phyloP scores from a whole-genome alignment of 306 rosid species.

The Carpinus fangiana region DNA sequence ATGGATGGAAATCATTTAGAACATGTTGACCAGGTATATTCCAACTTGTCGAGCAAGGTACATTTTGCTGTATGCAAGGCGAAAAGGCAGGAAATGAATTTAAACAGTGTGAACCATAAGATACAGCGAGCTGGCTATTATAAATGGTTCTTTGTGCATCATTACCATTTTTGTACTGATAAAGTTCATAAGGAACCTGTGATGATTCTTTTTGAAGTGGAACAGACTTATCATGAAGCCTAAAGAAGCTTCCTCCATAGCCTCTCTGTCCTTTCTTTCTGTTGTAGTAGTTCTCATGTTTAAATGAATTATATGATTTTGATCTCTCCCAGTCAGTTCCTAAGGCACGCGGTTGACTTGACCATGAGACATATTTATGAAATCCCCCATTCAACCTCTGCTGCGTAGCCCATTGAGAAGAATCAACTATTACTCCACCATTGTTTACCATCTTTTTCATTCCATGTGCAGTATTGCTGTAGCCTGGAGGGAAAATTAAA shows the following conservation, averaged over 20 bases:
- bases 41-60: not conserved
- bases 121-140: conserved; percentile 5
- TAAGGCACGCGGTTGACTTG: not conserved
- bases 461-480: not conserved
- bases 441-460: not conserved
- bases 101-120: not conserved
- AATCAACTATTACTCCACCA: not conserved
- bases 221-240: conserved; percentile 1
- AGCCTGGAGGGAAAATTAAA: not conserved
- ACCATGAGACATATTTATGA: not conserved
- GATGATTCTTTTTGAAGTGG: not conserved
- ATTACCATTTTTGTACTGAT: not conserved
- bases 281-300: not conserved
- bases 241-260: not conserved
- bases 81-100: conserved; percentile 2
- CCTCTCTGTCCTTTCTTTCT: not conserved
- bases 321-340: not conserved
- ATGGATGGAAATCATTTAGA: not conserved
- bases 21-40: not conserved
- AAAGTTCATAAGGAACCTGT: not conserved
- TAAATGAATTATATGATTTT: not conserved
- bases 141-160: not conserved
- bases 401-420: conserved; percentile 12
- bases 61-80: not conserved
- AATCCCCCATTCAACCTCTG: conserved; percentile 9